A percentile compares a stretch with the other conserved stretches of the same genome.
Conservation (phyloP, 2,329 filamentous ascomycete species). For the Sclerotinia borealis region DNA sequence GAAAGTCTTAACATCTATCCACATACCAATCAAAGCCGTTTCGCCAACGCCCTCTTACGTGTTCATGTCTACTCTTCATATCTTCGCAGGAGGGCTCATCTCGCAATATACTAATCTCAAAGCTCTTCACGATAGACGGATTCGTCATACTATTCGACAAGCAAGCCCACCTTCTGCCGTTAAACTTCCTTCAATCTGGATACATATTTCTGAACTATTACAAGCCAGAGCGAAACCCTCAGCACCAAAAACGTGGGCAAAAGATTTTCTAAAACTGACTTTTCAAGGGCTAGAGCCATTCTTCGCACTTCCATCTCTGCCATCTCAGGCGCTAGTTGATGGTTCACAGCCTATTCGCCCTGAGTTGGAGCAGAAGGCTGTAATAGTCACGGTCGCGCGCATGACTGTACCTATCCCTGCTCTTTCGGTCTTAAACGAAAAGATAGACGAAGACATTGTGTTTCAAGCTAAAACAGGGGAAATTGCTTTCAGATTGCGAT, state of each 20-base stretch:
- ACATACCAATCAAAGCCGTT: constrained; percentile 25
- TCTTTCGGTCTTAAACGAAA: constrained; percentile 26
- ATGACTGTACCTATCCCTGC: constrained; percentile 26
- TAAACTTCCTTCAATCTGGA: constrained; percentile 28
- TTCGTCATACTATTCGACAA: constrained; percentile 25
- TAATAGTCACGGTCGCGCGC: constrained; percentile 31
- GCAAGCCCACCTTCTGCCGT: constrained; percentile 24
- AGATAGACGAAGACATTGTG: constrained; percentile 31
- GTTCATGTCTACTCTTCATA: constrained; percentile 33
- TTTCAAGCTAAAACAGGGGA: constrained; percentile 27
- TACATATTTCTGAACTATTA: constrained; percentile 27
- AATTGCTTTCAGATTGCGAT: constrained; percentile 31
- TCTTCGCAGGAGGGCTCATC: constrained; percentile 34
- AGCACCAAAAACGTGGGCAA: constrained; percentile 45
- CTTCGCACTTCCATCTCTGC: neutral
- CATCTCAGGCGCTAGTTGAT: neutral
- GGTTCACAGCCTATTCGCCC: neutral
- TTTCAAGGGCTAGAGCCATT: constrained; percentile 38
- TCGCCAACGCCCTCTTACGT: constrained; percentile 29
- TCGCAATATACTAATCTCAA: constrained; percentile 35
- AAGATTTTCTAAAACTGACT: constrained; percentile 52
- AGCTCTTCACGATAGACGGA: constrained; percentile 28
- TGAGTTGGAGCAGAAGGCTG: constrained; percentile 20
- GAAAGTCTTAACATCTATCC: constrained; percentile 22
- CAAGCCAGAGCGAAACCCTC: constrained; percentile 18